Percentiles rank a stretch among this genome's conserved stretches.
Conservation (phyloP, 495 filamentous ascomycete species). For the Acidomyces sp. region DNA sequence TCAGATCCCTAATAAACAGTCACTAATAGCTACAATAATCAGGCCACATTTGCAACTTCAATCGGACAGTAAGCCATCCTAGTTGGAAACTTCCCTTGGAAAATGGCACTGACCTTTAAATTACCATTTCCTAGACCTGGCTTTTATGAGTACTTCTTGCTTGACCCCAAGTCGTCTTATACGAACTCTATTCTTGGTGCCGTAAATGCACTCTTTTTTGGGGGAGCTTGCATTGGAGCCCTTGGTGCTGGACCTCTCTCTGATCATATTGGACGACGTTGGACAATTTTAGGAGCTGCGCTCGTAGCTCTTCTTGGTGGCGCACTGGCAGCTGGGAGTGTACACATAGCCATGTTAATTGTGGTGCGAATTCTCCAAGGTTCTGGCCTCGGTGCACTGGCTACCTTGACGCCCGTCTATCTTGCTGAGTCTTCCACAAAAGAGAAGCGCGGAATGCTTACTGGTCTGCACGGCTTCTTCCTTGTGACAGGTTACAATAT, state of each 20-base stretch:
- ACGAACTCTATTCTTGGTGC: constrained; percentile 24
- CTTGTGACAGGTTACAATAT: constrained; percentile 17
- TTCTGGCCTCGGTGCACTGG: not conserved
- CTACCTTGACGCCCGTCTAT: not conserved
- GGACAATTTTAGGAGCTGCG: constrained; percentile 9
- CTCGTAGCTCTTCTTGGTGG: not conserved
- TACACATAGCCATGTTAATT: not conserved
- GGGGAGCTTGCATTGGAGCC: constrained; percentile 21
- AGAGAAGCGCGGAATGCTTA: constrained; percentile 14
- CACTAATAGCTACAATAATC: too few relatives aligned
- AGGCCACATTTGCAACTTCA: constrained; percentile 20
- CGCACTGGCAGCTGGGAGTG: constrained; percentile 2
- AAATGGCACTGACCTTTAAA: too few relatives aligned
- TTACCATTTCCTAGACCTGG: too few relatives aligned
- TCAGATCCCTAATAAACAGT: too few relatives aligned
- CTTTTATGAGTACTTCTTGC: constrained; percentile 22
- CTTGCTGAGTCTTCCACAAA: not conserved
- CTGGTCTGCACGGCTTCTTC: constrained; percentile 16
- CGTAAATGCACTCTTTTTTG: constrained; percentile 23
- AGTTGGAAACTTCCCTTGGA: too few relatives aligned
- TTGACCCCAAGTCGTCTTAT: constrained; percentile 16
- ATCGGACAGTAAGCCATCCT: too few relatives aligned
- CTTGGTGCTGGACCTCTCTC: constrained; percentile 16
- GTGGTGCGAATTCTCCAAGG: not conserved
- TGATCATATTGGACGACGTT: constrained; percentile 20